Conservation (phyloP, 78 protist genomes). For the Dictyostelium brefeldianum region DNA sequence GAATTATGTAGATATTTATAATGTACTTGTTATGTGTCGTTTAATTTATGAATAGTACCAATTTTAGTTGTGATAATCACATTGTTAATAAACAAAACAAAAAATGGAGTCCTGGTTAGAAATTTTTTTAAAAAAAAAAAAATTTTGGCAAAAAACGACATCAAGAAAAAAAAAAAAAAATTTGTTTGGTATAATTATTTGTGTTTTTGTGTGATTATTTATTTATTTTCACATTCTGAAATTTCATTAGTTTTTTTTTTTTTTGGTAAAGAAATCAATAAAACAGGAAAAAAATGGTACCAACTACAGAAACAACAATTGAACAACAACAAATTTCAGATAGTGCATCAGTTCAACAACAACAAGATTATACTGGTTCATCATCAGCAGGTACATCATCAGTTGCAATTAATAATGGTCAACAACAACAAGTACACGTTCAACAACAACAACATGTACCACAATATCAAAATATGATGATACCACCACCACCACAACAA, state of each 20-base stretch:
- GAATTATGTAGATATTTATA: too few species aligned
- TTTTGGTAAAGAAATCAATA: too few species aligned
- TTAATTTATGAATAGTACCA: too few species aligned
- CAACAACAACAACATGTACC: constrained; percentile 2
- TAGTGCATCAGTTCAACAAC: constrained; percentile 46
- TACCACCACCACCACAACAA: neutral
- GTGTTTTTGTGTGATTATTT: neutral
- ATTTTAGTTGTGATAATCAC: too few species aligned
- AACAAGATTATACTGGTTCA: neutral
- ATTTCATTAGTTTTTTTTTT: neutral
- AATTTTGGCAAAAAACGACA: too few species aligned
- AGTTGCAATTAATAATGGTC: neutral
- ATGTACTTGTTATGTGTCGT: too few species aligned
- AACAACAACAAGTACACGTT: neutral
- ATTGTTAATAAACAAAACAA: too few species aligned
- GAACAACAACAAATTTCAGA: constrained; percentile 17
- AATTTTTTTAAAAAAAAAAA: too few species aligned
- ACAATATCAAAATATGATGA: neutral
- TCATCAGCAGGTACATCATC: neutral
- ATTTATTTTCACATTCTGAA: neutral
- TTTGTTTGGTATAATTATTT: too few species aligned
- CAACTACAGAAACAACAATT: constrained; percentile 8
- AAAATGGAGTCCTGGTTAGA: too few species aligned
- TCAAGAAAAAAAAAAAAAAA: neutral
- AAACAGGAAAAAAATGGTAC: neutral